phyloP scores from a whole-genome alignment of 2,329 filamentous ascomycete species.

The Truncatella angustata region DNA sequence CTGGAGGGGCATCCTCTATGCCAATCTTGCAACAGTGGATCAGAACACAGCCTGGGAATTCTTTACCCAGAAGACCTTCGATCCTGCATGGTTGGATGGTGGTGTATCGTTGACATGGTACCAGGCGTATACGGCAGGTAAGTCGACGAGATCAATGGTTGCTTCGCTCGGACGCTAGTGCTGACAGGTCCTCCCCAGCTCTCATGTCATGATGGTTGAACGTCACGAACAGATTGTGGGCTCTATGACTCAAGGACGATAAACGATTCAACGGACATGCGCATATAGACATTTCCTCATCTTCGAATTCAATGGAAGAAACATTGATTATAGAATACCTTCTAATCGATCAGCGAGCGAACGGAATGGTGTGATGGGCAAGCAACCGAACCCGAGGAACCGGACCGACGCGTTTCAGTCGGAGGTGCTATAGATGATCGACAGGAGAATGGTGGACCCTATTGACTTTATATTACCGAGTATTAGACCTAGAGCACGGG shows the following conservation, averaged over 20 bases:
- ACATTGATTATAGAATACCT: too few relatives aligned
- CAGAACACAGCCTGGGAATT: slow-evolving; percentile 69
- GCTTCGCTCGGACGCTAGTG: neutral
- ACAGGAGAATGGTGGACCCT: neutral
- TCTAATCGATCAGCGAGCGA: too few relatives aligned
- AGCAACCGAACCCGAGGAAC: neutral
- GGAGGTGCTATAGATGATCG: neutral
- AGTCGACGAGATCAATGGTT: neutral
- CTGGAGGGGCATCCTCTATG: slow-evolving; percentile 84
- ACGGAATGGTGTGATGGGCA: neutral
- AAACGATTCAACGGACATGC: too few relatives aligned
- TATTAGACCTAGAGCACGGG: neutral
- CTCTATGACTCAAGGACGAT: too few relatives aligned
- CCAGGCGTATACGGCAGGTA: slow-evolving; percentile 65
- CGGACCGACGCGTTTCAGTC: neutral
- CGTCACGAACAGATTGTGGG: neutral
- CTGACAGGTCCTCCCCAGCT: neutral
- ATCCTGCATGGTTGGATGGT: slow-evolving; percentile 71
- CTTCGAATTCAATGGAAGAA: too few relatives aligned
- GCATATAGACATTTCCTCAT: too few relatives aligned
- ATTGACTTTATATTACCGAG: neutral
- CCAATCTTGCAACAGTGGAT: slow-evolving; percentile 77
- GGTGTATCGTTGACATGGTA: slow-evolving; percentile 86
- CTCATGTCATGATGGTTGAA: neutral
- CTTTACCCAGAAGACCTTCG: slow-evolving; percentile 66